Evolutionary conservation across 2,329 filamentous ascomycete genomes (phyloP), one percentile per base, ranked within the genome.

Genomic region (Fusarium verticillioides): DNA sequence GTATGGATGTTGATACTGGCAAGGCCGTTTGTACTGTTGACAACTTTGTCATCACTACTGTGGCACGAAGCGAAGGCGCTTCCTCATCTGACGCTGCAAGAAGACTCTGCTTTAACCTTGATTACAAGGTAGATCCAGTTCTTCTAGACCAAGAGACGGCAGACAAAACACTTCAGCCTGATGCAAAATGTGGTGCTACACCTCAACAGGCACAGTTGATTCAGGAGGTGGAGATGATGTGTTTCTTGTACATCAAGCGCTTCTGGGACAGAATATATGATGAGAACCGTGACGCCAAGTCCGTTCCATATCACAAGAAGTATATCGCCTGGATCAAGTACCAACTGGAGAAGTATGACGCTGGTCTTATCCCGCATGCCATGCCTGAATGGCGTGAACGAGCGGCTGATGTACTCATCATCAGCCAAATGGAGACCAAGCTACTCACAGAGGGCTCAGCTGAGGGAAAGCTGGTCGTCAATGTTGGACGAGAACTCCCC

Each of bases 181-280:
- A 54, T 30, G 58, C 58, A 42, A 39, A 23, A 19, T 34, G 28
- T 16, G 58, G 58, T 15, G 28, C 58, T 12, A 61, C 58, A 37
- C 5, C 28, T 30, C 58, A 44, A 8, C 58, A 61, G 19, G 46
- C 37, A n/a, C 46, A 61, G 15, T 21, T 61, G n/a, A 61, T 61
- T 16, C 46, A 61, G 19, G 58, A 61, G 32, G 58, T 61, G 7
- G 58, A 54, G 47, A 61, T 54, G 58, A 61, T 61, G 58, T 61
- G 58, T 19, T 61, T 61, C 34, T 54, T 61, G 30, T 61, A 61
- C n/a, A 54, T 61, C 37, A 61, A 54, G 10, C 58, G 58, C 19
- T 61, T 61, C 58, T 61, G 58, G 58, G 58, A 54, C 10, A 61
- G 36, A 4, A 54, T 61, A 2, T 61, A 61, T 44, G 19, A 61